Conservation (phyloP, 148 eudicot genomes). For the Dianthus caryophyllus region DNA sequence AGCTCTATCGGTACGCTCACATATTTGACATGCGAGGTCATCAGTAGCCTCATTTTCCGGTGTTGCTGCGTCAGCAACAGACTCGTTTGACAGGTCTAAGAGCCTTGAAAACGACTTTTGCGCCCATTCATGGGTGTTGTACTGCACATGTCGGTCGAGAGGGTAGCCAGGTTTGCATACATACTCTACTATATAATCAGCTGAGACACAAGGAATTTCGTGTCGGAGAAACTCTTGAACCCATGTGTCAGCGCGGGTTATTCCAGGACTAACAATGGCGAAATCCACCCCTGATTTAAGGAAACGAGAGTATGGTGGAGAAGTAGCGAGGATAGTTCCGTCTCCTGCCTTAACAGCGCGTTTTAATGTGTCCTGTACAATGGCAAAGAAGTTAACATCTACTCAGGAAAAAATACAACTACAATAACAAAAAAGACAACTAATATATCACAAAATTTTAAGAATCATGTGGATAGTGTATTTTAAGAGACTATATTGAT, state of each 20-base stretch:
- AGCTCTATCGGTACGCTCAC: conserved; percentile 65
- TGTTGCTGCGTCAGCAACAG: conserved; percentile 31
- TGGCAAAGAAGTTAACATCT: background rate
- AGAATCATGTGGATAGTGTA: too few species aligned
- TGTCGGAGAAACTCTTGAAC: conserved; percentile 76
- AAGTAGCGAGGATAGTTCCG: conserved; percentile 92
- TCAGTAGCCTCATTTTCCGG: conserved; percentile 29
- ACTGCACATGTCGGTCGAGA: conserved; percentile 71
- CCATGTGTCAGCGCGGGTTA: conserved; percentile 84
- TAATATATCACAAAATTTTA: too few species aligned
- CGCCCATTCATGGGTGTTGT: conserved; percentile 72
- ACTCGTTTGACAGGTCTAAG: conserved; percentile 40
- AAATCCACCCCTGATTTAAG: conserved; percentile 67
- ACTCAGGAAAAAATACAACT: background rate
- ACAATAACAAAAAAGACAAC: too few species aligned
- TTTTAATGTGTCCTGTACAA: conserved; percentile 75
- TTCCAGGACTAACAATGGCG: conserved; percentile 85
- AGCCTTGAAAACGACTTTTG: conserved; percentile 59
- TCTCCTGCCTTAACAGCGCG: conserved; percentile 91
- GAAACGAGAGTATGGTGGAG: conserved; percentile 89
- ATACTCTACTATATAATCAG: conserved; percentile 88
- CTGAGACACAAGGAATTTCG: conserved; percentile 73
- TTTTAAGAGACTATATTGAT: too few species aligned
- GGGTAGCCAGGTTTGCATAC: conserved; percentile 90
- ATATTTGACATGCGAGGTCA: conserved; percentile 55